Evolutionary conservation across 1,139 yeast genomes (phyloP).

Genomic region (Debaryomycetaceae sp.): DNA sequence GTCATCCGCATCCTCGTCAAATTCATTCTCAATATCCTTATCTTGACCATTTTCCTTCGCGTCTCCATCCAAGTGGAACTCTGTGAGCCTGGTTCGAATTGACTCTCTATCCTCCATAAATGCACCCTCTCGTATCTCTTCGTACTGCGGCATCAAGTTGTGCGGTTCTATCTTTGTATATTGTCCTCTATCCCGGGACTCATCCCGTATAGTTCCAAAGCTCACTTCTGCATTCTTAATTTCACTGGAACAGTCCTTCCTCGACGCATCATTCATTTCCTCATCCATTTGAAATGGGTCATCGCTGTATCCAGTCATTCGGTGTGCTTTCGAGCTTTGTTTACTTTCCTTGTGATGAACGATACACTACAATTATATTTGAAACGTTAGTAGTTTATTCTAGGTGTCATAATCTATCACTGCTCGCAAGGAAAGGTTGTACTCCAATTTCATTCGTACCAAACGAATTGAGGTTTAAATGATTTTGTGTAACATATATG

Average conservation of each 20-base stretch:
- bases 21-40: conserved; percentile 12
- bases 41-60: conserved; percentile 14
- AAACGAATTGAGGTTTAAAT: not conserved
- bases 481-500: not conserved
- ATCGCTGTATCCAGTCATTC: conserved; percentile 33
- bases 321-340: not conserved
- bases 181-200: not conserved
- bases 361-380: no score
- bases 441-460: not conserved
- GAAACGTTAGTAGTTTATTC: not conserved
- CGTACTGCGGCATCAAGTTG: conserved; percentile 18
- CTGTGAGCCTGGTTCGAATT: conserved; percentile 35
- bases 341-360: no score
- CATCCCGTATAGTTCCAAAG: not conserved
- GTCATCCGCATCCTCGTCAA: conserved; percentile 46
- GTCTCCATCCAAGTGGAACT: conserved; percentile 22
- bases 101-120: conserved; percentile 19
- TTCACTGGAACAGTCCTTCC: not conserved
- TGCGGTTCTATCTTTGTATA: conserved; percentile 3
- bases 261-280: conserved; percentile 18
- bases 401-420: not conserved
- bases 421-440: not conserved
- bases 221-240: conserved; percentile 5
- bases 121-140: conserved; percentile 9
- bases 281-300: conserved; percentile 50